Evolutionary conservation across 805 yeast species (phyloP), one percentile per base, ranked within the genome.

Genomic region (Ogataea pini): DNA sequence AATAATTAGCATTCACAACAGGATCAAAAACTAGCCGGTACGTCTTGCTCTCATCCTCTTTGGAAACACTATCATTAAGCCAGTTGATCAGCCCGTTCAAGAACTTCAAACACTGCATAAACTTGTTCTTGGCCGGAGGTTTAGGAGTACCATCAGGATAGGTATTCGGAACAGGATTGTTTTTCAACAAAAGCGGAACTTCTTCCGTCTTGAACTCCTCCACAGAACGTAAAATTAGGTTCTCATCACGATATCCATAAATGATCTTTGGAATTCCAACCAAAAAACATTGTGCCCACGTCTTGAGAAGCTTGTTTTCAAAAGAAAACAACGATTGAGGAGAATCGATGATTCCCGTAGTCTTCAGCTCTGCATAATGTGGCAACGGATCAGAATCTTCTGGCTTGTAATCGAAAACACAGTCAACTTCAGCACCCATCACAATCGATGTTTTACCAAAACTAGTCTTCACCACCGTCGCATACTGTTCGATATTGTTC

Each of bases 201-300:
- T 88, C 86, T 31, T 85, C 90, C 0, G 96, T 85, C 44, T 78
- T 72, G 64, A 71, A 90, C 49, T 86, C 82, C 67, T 94, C 98
- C 1, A 88, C 81, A 3, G 84, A 68, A 52, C 77, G 72, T 47
- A 92, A 69, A n/a, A 77, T 65, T 36, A 85, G 73, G 28, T 80
- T 68, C 14, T 86, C 86, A 63, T 89, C 95, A 56, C 97, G 77
- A 67, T 86, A 94, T 0, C 97, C 99, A 62, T 88, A 88, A 3
- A 87, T 77, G 4, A 92, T 76, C 49, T 79, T 78, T n/a, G 86
- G 83, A 17, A 94, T 78, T 3, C 99, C 99, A 38, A 89, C 73
- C 18, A 94, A 71, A 65, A 90, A 94, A 53, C 96, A 86, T 70
- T 90, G 98, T 2, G 96, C 89, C 99, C 99, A 94, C 0, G 95